Base-by-base conservation (phyloP, 1,139 yeast genomes). In the Kodamaea alishanica region DNA sequence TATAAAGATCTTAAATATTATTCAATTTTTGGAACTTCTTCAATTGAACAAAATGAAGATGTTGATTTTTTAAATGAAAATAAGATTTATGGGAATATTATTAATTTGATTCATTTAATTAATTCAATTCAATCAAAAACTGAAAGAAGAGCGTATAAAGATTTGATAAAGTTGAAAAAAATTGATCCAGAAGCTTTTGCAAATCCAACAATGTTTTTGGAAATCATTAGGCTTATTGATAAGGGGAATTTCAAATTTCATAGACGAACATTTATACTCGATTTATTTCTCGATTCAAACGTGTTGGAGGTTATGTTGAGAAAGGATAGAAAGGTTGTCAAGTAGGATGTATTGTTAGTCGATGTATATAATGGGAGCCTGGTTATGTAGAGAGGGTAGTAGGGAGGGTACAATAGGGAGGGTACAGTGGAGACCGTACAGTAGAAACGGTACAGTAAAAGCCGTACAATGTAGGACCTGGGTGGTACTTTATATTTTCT, bases 101-200 rank as follows among this genome's bases (percentile, higher is more conserved):
- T 77, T 24, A 70, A 68, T 38, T 66, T 86, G 15, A 62, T 84
- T 26, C 70, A 73, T 30, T 70, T 79, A 15, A 69, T 85, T 35
- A 77, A 84, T 36, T 79, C 84, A 26, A 73, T 85, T 35, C 70
- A 84, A 42, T 79, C 80, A 42, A 83, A 78, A 45, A 75, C 84
- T 28, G 79, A 88, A 36, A 75, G 81, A 36, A 77, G 78, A 37
- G 86, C 95, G 0, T 75, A 79, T 28, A 76, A 76, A 45, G 82
- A 78, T 39, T 70, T 89, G 40, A 75, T 73, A 8, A 72, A 70
- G 34, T 55, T 87, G 42, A 80, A 83, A 46, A 63, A 69, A 25
- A 66, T 63, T 35, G 65, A 73, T 41, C 81, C 84, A 1, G 70
- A 69, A 25, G 57, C 77, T 12, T 88, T 87, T 58, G 77, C 73